A percentile compares a stretch with the other conserved stretches of the same genome.
These are phyloP conservation scores for Fusarium sororula DNA, from an alignment of 2,329 filamentous ascomycete species.

Conservation along the genomic window DNA sequence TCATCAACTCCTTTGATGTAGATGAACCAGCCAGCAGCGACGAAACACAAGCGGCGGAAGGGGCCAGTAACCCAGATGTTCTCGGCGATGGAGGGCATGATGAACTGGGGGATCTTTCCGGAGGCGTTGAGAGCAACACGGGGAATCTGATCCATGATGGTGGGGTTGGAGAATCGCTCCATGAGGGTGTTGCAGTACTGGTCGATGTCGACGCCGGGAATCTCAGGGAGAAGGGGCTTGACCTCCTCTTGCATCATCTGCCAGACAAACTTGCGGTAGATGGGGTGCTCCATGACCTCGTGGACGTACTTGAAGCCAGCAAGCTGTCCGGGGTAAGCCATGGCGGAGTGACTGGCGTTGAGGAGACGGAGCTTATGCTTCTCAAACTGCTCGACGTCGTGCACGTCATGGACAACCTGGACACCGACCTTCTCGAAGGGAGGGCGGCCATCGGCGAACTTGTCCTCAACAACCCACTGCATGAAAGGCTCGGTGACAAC, in stretches of 20 bases:
- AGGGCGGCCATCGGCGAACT: slow-evolving; percentile 60
- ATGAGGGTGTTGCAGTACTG: slow-evolving; percentile 62
- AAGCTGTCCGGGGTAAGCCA: slow-evolving; percentile 61
- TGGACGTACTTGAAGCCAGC: slow-evolving; percentile 64
- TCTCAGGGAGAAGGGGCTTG: slow-evolving; percentile 60
- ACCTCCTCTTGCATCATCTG: slow-evolving; percentile 66
- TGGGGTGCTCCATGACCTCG: slow-evolving; percentile 60
- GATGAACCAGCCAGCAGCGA: slow-evolving; percentile 59
- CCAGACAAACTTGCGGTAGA: slow-evolving; percentile 58
- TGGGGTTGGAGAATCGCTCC: slow-evolving; percentile 65
- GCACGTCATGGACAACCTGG: slow-evolving; percentile 61
- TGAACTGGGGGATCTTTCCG: slow-evolving; percentile 63
- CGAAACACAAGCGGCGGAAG: slow-evolving; percentile 59
- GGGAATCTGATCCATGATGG: slow-evolving; percentile 64
- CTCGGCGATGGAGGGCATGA: slow-evolving; percentile 59
- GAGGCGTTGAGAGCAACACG: slow-evolving; percentile 61
- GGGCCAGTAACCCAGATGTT: slow-evolving; percentile 56
- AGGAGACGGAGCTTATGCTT: slow-evolving; percentile 66
- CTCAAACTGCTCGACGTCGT: slow-evolving; percentile 63
- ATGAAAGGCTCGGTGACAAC: slow-evolving; percentile 65
- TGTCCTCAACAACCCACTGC: slow-evolving; percentile 65
- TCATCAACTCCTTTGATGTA: slow-evolving; percentile 62
- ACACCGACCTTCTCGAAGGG: slow-evolving; percentile 62
- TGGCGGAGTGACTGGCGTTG: slow-evolving; percentile 62
- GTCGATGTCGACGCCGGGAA: slow-evolving; percentile 60